Evolutionary conservation across 2,329 filamentous ascomycete genomes (phyloP).

Genomic region (Aspergillus ruber): DNA sequence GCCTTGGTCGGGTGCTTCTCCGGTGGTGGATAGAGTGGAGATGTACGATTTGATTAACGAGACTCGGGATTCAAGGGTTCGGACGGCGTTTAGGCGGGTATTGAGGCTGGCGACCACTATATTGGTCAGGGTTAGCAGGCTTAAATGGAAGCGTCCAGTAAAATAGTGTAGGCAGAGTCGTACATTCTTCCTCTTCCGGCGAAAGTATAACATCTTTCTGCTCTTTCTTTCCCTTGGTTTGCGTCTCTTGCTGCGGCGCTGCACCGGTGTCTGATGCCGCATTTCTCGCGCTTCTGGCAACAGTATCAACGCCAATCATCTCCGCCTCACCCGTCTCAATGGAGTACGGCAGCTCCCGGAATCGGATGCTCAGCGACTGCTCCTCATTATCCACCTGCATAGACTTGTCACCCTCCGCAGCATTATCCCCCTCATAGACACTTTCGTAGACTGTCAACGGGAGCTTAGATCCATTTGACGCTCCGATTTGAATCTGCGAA

Average conservation of each 20-base stretch:
- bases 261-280: conserved; percentile 52
- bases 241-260: conserved; percentile 6
- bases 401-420: conserved; percentile 52
- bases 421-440: conserved; percentile 64
- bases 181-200: conserved; percentile 59
- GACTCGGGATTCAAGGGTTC: conserved; percentile 79
- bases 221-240: conserved; percentile 17
- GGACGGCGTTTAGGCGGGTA: conserved; percentile 85
- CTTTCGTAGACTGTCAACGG: conserved; percentile 90
- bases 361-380: conserved; percentile 58
- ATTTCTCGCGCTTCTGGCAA: conserved; percentile 76
- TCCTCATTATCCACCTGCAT: conserved; percentile 66
- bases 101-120: conserved; percentile 63
- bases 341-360: conserved; percentile 76
- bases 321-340: conserved; percentile 93
- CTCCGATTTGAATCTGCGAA: conserved; percentile 45
- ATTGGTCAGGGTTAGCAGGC: conserved; percentile 2
- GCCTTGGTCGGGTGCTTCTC: conserved; percentile 34
- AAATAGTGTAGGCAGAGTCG: conserved; percentile 12
- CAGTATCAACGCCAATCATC: conserved; percentile 94
- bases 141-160: conserved; percentile 8
- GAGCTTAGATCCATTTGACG: conserved; percentile 66
- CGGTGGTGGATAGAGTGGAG: conserved; percentile 60
- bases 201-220: conserved; percentile 38
- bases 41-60: conserved; percentile 71